Evolutionary conservation across 140 eudicot species (phyloP), one percentile per base, ranked within the genome.

Genomic region (Artemisia princeps): DNA sequence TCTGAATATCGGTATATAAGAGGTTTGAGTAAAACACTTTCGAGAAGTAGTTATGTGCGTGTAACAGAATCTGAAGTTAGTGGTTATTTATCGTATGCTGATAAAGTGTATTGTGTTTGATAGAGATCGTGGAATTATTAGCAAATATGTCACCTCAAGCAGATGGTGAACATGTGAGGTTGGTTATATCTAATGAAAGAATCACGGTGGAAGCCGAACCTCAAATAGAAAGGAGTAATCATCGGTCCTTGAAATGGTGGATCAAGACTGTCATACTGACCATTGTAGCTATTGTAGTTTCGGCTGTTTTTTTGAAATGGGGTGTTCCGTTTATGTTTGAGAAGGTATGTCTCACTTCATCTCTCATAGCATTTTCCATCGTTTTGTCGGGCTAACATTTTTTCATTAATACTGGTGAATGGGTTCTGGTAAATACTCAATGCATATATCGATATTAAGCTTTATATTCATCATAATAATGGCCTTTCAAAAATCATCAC

Each of bases 271-370:
- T 76, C 33, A 72, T 77, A 72, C 78, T 78, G 78, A 79, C 83
- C 72, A 16, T 69, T 51, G 20, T 78, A 57, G 56, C 78, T 52
- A 50, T 81, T 22, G 55, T 80, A 51, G 33, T 74, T 63, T 50
- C 82, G 0, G 64, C 88, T 24, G 52, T 80, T 66, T 83, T 83
- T 68, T 45, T 81, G 54, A 91, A 91, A 71, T 91, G 95, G 95
- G 96, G 97, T 55, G 81, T 83, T 63, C 97, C 97, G 15, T 91
- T 91, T 85, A 55, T 87, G 60, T 86, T 91, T 50, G 86, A 87
- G 77, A 85, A 91, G 96, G 97, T 91, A 85, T 22, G 33, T 4
- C 9, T 2, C 42, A 33, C 42, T 33, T 33, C 42, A 0, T 33
- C 42, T 33, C 42, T 33, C 42, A 6, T 33, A 33, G 42, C 42